Evolutionary conservation across 805 yeast genomes (phyloP).

Genomic region (Myxozyma vanderwaltii): DNA sequence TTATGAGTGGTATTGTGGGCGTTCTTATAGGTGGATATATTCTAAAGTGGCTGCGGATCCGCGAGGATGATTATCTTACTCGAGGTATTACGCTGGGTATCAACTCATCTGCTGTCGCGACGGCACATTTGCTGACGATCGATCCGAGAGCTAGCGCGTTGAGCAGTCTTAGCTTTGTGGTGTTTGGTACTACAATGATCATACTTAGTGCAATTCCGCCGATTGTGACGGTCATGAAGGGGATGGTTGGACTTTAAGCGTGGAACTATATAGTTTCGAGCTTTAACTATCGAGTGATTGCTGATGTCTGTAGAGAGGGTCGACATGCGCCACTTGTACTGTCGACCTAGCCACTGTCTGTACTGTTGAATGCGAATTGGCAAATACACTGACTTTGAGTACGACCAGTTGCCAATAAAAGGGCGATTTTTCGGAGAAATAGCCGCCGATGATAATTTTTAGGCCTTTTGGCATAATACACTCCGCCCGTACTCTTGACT

Average conservation of each 20-base stretch:
- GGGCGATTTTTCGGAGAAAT: too few species aligned
- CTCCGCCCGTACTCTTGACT: too few species aligned
- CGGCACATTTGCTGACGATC: constrained; percentile 67
- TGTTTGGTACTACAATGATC: constrained; percentile 75
- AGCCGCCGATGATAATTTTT: too few species aligned
- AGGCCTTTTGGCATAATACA: too few species aligned
- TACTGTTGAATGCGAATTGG: too few species aligned
- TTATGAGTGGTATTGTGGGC: constrained; percentile 74
- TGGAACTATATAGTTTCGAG: neutral
- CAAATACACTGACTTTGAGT: too few species aligned
- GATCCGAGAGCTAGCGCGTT: constrained; percentile 83
- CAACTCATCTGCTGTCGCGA: constrained; percentile 80
- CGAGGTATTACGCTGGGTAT: constrained; percentile 76
- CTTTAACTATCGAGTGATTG: too few species aligned
- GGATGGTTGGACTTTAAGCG: constrained; percentile 49
- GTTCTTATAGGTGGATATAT: constrained; percentile 66
- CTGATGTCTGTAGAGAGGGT: too few species aligned
- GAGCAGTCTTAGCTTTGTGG: constrained; percentile 67
- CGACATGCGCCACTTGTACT: too few species aligned
- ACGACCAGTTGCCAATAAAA: too few species aligned
- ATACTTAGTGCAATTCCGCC: constrained; percentile 64
- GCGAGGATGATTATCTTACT: constrained; percentile 67
- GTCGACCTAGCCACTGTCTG: too few species aligned
- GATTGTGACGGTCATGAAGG: constrained; percentile 51
- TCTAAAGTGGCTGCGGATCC: constrained; percentile 51